phyloP scores from a whole-genome alignment of 495 filamentous ascomycete species.

The Aeminium ludgeri region DNA sequence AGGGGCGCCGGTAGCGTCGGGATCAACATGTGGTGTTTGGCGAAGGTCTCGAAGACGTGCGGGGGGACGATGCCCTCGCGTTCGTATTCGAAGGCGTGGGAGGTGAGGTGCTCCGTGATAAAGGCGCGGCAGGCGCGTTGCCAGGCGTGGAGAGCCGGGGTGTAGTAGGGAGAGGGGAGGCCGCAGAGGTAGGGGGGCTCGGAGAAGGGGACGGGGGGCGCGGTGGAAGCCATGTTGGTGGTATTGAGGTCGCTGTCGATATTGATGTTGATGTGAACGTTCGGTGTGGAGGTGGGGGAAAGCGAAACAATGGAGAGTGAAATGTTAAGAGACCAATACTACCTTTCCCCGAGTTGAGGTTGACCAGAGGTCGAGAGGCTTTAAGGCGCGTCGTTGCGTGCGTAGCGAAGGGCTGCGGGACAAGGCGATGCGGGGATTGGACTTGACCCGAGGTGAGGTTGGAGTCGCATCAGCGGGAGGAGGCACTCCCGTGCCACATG shows the following conservation, averaged over 20 bases:
- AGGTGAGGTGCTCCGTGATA: conserved; percentile 39
- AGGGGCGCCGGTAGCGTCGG: conserved; percentile 36
- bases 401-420: too few relatives aligned
- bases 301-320: too few relatives aligned
- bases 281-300: too few relatives aligned
- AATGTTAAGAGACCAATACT: too few relatives aligned
- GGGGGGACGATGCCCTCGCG: conserved; percentile 40
- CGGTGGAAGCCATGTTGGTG: conserved; percentile 3
- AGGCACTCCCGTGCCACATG: too few relatives aligned
- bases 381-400: too few relatives aligned
- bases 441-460: too few relatives aligned
- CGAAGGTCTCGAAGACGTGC: conserved; percentile 40
- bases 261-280: too few relatives aligned
- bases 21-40: conserved; percentile 27
- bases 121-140: conserved; percentile 52
- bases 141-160: conserved; percentile 40
- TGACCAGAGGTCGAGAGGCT: too few relatives aligned
- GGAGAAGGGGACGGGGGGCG: conserved; percentile 43
- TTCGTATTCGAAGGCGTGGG: conserved; percentile 52
- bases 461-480: too few relatives aligned
- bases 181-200: conserved; percentile 56
- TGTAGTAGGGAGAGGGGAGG: conserved; percentile 55
- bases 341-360: too few relatives aligned
- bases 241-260: not conserved
- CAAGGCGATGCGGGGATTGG: too few relatives aligned